Conservation (phyloP, 75 land plant genomes). For the Adiantum capillusveneris region DNA sequence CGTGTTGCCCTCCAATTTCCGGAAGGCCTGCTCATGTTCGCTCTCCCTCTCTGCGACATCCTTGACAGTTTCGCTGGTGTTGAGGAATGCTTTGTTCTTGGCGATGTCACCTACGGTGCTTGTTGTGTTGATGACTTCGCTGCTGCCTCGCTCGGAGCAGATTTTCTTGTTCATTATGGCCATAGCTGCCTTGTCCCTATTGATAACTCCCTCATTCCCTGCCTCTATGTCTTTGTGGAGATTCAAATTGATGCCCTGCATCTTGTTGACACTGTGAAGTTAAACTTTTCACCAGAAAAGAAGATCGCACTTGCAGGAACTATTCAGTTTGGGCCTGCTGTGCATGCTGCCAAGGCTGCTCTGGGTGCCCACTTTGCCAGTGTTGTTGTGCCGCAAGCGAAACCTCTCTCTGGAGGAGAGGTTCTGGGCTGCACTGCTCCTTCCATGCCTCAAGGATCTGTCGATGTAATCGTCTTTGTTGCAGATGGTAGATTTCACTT, state of each 20-base stretch:
- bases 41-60: constrained; percentile 76
- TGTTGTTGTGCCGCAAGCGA: constrained; percentile 69
- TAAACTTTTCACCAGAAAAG: constrained; percentile 18
- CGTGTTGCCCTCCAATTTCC: constrained; percentile 92
- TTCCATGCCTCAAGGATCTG: constrained; percentile 20
- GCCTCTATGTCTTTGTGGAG: constrained; percentile 88
- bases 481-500: constrained; percentile 90
- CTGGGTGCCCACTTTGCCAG: constrained; percentile 36
- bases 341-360: constrained; percentile 51
- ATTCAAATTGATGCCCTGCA: constrained; percentile 55
- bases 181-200: constrained; percentile 90
- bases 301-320: constrained; percentile 73
- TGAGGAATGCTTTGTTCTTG: constrained; percentile 81
- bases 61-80: constrained; percentile 46
- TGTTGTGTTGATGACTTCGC: constrained; percentile 93
- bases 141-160: constrained; percentile 70
- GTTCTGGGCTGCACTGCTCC: constrained; percentile 96
- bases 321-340: constrained; percentile 73
- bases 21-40: constrained; percentile 88
- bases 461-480: constrained; percentile 43
- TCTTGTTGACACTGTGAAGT: constrained; percentile 36
- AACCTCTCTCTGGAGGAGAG: constrained; percentile 89
- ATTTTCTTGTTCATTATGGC: constrained; percentile 87
- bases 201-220: constrained; percentile 54
- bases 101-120: constrained; percentile 94